phyloP scores from a whole-genome alignment of 2,329 filamentous ascomycete species.

The Fusarium sp. region DNA sequence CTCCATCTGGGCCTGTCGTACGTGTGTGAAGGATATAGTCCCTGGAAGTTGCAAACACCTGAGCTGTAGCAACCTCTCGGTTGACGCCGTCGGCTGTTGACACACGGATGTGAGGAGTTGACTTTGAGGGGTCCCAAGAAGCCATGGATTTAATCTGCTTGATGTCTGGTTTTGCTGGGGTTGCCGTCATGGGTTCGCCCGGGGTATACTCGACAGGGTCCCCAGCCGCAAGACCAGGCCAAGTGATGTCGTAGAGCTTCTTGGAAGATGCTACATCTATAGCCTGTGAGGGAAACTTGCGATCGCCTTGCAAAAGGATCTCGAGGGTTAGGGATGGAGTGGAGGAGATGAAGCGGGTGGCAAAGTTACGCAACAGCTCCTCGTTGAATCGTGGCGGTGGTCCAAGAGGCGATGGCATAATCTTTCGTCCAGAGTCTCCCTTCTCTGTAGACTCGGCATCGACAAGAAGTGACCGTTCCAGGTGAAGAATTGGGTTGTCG shows the following conservation, averaged over 20 bases:
- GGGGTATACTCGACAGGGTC: not conserved
- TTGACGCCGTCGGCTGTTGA: not conserved
- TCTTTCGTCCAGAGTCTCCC: not conserved
- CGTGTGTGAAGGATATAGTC: constrained; percentile 18
- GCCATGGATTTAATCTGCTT: constrained; percentile 1
- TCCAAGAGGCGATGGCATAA: constrained; percentile 11
- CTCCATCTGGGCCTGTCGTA: not conserved
- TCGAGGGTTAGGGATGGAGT: not conserved
- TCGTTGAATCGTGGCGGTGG: not conserved
- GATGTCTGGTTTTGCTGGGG: not conserved
- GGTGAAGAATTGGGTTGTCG: constrained; percentile 8
- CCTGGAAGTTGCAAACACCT: constrained; percentile 10
- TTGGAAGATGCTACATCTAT: not conserved
- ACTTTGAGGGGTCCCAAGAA: constrained; percentile 2
- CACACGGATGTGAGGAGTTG: constrained; percentile 13
- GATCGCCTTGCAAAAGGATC: not conserved
- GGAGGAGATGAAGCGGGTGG: not conserved
- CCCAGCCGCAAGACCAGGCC: constrained; percentile 3
- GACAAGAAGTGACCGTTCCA: constrained; percentile 1
- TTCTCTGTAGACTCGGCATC: not conserved
- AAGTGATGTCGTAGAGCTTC: constrained; percentile 9
- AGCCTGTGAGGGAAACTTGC: not conserved
- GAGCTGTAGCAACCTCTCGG: constrained; percentile 10
- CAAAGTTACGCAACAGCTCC: not conserved
- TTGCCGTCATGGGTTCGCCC: constrained; percentile 5